Percentiles rank a stretch among this genome's conserved stretches.
Conservation (phyloP, 805 yeast species). For the Suhomyces xylopsoci region DNA sequence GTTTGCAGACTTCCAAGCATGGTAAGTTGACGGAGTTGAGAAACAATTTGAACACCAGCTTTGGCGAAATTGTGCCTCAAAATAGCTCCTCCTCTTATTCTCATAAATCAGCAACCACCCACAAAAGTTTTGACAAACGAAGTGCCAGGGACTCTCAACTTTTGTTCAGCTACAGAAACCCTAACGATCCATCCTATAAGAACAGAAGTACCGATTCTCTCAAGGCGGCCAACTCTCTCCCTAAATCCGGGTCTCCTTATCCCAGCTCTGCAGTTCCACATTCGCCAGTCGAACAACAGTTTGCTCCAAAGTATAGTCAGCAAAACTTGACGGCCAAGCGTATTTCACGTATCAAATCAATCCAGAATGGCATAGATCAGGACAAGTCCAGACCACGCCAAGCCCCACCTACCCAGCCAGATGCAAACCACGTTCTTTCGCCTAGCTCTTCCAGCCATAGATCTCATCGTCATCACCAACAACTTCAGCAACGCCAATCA, state of each 20-base stretch:
- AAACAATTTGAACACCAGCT: slow-evolving; percentile 13
- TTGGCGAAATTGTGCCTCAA: slow-evolving; percentile 8
- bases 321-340: slow-evolving; percentile 7
- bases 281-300: slow-evolving; percentile 8
- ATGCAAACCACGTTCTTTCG: slow-evolving; percentile 11
- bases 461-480: slow-evolving; percentile 1
- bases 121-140: slow-evolving; percentile 6
- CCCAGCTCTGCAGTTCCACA: slow-evolving; percentile 13
- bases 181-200: slow-evolving; percentile 11
- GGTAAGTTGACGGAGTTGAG: slow-evolving; percentile 25
- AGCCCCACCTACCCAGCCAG: slow-evolving; percentile 11
- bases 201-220: background rate
- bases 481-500: background rate
- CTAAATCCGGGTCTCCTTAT: slow-evolving; percentile 20
- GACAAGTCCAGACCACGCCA: slow-evolving; percentile 8
- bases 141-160: slow-evolving; percentile 32
- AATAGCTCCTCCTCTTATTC: background rate
- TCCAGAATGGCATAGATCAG: slow-evolving; percentile 4
- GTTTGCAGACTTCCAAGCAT: slow-evolving; percentile 21
- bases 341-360: slow-evolving; percentile 8
- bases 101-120: slow-evolving; percentile 1
- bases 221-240: background rate
- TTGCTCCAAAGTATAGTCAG: slow-evolving; percentile 5
- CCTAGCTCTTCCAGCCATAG: slow-evolving; percentile 6
- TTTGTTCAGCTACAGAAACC: slow-evolving; percentile 34